Evolutionary conservation across 441 rosid genomes (phyloP).

Genomic region (Syzygium syzygioides): DNA sequence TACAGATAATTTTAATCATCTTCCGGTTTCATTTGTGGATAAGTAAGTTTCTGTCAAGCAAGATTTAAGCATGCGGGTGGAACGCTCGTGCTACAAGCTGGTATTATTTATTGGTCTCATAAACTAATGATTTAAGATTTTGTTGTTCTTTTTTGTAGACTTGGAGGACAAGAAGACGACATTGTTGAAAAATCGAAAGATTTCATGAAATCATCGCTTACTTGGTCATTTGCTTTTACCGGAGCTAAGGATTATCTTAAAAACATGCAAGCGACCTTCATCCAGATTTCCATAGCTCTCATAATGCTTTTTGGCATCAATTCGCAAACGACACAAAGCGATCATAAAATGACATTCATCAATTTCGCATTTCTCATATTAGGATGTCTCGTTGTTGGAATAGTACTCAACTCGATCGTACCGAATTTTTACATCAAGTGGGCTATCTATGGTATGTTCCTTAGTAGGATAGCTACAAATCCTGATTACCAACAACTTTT

Average conservation of each 20-base stretch:
- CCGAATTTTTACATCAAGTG: neutral
- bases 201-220: neutral
- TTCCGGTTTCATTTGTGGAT: too few relatives aligned
- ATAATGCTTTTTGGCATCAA: neutral
- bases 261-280: neutral
- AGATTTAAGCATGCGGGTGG: neutral
- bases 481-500: neutral
- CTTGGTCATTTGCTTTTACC: neutral
- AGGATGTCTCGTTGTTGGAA: neutral
- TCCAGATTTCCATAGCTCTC: neutral
- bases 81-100: neutral
- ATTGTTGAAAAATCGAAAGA: neutral
- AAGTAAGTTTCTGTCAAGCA: neutral
- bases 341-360: neutral
- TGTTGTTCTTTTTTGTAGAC: neutral
- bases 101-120: neutral
- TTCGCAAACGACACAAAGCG: neutral
- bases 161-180: accelerated
- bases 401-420: neutral
- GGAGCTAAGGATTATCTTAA: neutral
- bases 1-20: too few relatives aligned
- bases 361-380: too few relatives aligned
- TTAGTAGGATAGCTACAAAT: neutral
- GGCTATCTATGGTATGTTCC: neutral
- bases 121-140: too few relatives aligned